Evolutionary conservation across 306 rosid genomes (phyloP), one percentile per base, ranked within the genome.

Genomic region (Alnus rubra): DNA sequence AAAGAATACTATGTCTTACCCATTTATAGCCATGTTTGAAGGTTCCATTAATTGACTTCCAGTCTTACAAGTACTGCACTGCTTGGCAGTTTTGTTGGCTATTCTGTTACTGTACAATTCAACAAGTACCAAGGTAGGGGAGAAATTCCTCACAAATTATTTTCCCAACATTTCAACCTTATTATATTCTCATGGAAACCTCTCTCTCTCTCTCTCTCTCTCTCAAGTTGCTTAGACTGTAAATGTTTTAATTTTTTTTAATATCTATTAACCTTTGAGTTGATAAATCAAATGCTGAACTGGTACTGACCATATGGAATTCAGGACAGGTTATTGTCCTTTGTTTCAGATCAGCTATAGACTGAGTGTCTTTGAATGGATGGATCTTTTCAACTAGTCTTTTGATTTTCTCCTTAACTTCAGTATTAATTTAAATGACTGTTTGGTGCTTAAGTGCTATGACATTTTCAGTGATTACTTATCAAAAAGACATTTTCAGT

Each of bases 251-350:
- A 15, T 33, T 35, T 64, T 64, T 37, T 37, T 13, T 23, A 1
- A 16, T 64, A 11, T 7, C 28, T 35, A 35, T 64, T 4, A 15
- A 64, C 48, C 3, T 64, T 64, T 64, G 19, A 3, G 47, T 15
- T 64, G 48, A 39, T 64, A 35, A 33, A 64, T 45, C 70, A 64
- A 64, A 64, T 64, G 45, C 70, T 35, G 45, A 63, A 31, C 35
- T 7, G 11, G 65, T 3, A 31, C 14, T 19, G 35, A 19, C 31
- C 8, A 19, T 23, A 56, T 19, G 3, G 33, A 56, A 19, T 56
- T 23, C 31, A 23, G 64, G 4, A 56, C 7, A 56, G 64, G 64
- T 56, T 56, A 56, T 56, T 54, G 64, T 19, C 12, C 35, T 56
- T 56, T 56, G 33, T 56, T n/a, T 58, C 35, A 1, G 65, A 58